These are phyloP conservation scores for Tetracladium marchalianum DNA, from an alignment of 495 filamentous ascomycete genomes.

Conservation along the genomic window DNA sequence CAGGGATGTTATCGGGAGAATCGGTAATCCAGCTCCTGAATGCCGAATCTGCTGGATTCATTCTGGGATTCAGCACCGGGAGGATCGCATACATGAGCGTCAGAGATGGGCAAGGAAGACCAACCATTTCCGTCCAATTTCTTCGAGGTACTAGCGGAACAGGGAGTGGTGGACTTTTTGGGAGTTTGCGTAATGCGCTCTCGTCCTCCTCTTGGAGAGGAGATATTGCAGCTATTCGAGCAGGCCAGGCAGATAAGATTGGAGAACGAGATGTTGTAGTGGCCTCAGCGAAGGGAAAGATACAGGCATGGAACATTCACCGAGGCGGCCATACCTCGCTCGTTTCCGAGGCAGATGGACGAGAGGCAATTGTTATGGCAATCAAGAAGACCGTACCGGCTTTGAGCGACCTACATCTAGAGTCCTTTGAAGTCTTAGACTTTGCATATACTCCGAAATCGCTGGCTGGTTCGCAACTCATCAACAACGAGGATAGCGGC, in stretches of 20 bases:
- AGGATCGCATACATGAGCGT: conserved; percentile 77
- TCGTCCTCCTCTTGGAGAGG: conserved; percentile 54
- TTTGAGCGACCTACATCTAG: conserved; percentile 11
- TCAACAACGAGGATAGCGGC: conserved; percentile 7
- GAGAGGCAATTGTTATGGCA: conserved; percentile 25
- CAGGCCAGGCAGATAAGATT: conserved; percentile 55
- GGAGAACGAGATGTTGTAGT: conserved; percentile 80
- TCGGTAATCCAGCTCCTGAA: conserved; percentile 64
- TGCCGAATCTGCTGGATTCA: conserved; percentile 72
- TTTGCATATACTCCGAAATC: conserved; percentile 28
- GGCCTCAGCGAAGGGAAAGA: conserved; percentile 57
- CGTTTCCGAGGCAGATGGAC: conserved; percentile 25
- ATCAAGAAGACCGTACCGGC: conserved; percentile 21
- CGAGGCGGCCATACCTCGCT: conserved; percentile 56
- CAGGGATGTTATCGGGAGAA: conserved; percentile 69
- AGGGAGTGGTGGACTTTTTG: conserved; percentile 53
- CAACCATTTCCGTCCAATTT: conserved; percentile 63
- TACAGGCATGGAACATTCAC: conserved; percentile 82
- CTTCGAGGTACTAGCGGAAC: conserved; percentile 43
- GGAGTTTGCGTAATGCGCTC: conserved; percentile 63
- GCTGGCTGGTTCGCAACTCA: conserved; percentile 18
- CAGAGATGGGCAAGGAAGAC: conserved; percentile 75
- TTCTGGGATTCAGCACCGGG: conserved; percentile 74
- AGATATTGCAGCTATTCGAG: conserved; percentile 67
- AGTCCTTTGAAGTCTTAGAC: conserved; percentile 32